A percentile compares a stretch with the other conserved stretches of the same genome.
Evolutionary conservation across 129 eudicot genomes (phyloP).

Genomic region (Helianthus annuus): DNA sequence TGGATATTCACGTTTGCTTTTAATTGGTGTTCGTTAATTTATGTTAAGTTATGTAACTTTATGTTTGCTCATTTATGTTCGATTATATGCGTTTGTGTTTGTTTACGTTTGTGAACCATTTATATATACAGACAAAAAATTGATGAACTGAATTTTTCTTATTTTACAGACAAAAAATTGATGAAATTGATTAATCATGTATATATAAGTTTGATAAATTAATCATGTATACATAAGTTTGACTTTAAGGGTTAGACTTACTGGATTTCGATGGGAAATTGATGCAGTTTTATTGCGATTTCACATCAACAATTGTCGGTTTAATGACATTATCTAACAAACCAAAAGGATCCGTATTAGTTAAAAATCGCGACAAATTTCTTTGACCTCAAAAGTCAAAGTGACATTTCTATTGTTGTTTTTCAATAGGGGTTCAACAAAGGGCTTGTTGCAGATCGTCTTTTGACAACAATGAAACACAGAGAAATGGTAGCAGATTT

Average conservation of each 20-base stretch:
- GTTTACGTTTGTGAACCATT: too few relatives aligned
- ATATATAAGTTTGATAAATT: too few relatives aligned
- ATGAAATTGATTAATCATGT: too few relatives aligned
- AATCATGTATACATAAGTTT: background rate
- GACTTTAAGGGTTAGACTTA: background rate
- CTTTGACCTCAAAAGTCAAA: constrained; percentile 7
- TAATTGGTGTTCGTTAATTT: too few relatives aligned
- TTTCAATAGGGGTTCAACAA: constrained; percentile 69
- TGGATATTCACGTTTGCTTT: too few relatives aligned
- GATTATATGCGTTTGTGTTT: background rate
- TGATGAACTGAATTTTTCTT: too few relatives aligned
- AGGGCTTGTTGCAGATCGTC: constrained; percentile 81
- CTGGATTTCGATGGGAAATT: background rate
- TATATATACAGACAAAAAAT: too few relatives aligned
- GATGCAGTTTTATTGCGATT: constrained; percentile 6
- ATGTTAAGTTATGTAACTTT: too few relatives aligned
- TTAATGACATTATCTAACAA: background rate
- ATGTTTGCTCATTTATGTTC: too few relatives aligned
- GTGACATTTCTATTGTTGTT: background rate
- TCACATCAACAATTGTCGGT: background rate
- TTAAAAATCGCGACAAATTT: background rate
- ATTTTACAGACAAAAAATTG: too few relatives aligned
- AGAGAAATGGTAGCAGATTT: constrained; percentile 78
- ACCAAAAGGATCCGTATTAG: background rate
- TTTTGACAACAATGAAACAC: constrained; percentile 57